Evolutionary conservation across 1,284 basidiomycete genomes (phyloP), one percentile per base, ranked within the genome.

Genomic region (Dichomitus squalens): DNA sequence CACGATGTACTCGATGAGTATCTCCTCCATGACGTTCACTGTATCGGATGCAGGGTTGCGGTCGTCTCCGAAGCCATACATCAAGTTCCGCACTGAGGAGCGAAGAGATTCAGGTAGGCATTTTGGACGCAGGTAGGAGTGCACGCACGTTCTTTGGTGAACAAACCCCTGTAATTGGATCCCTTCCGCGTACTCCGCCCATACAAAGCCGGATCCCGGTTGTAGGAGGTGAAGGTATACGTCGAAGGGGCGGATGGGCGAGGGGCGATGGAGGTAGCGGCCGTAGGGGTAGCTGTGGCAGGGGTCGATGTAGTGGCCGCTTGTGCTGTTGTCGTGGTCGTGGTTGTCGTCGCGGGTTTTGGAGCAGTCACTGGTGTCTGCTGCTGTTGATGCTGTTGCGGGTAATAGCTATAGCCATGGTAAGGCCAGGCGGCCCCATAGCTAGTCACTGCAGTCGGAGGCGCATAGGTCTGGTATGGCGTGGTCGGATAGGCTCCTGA

Each of bases 11-110:
- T 96, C 93, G 44, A 96, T 85, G 39, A 96, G 77, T 61, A 97
- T 95, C 70, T 96, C 95, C 71, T 97, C 95, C 88, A 97, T 92
- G 29, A 97, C 90, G 66, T 87, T 88, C 29, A 96, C 90, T 0
- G 91, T 90, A 65, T 96, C 95, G 46, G 85, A 88, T 7, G 91
- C 86, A 0, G 94, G 92, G 64, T 93, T 90, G 18, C 90, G 83
- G 68, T 93, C 92, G 69, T 97, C 95, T 18, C 95, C 95, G 70
- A 95, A 97, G n/a, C 92, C 93, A 68, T 95, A 96, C 94, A 96
- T 96, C 52, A 96, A 78, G 57, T 84, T 90, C 61, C 89, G 86
- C 57, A 96, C 93, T 95, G 63, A 1, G 18, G 6, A 58, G 33
- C 2, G 6, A 39, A 34, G 2, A 21, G 50, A 23, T 29, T 64